These are phyloP conservation scores for Russula sp. DNA, from an alignment of 768 basidiomycete genomes.

Conservation along the genomic window DNA sequence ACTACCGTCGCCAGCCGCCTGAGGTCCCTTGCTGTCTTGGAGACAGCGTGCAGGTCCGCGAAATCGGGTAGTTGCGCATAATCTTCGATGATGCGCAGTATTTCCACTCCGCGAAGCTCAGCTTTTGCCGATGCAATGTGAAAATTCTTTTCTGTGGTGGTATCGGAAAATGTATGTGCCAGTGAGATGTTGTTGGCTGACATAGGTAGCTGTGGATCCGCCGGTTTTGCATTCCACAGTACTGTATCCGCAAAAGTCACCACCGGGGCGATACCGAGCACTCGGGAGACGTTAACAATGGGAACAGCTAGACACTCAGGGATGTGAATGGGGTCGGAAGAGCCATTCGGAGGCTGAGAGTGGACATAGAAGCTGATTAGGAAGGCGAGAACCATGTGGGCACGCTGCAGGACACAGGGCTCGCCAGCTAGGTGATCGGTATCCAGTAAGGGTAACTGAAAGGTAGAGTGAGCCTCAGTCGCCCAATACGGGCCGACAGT, in stretches of 20 bases:
- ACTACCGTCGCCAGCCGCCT: slow-evolving; percentile 58
- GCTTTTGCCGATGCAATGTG: slow-evolving; percentile 77
- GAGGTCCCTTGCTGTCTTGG: slow-evolving; percentile 69
- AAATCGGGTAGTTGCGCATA: slow-evolving; percentile 70
- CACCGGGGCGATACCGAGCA: slow-evolving; percentile 84
- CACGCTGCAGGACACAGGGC: slow-evolving; percentile 64
- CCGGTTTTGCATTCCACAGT: slow-evolving; percentile 80
- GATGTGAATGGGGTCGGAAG: slow-evolving; percentile 42
- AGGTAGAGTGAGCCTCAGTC: neutral
- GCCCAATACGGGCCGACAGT: neutral
- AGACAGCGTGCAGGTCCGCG: slow-evolving; percentile 52
- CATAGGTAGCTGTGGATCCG: slow-evolving; percentile 49
- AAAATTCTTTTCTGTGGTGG: slow-evolving; percentile 79
- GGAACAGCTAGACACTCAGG: slow-evolving; percentile 76
- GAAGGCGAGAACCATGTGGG: slow-evolving; percentile 85
- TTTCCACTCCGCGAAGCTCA: slow-evolving; percentile 81
- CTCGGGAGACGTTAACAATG: slow-evolving; percentile 62
- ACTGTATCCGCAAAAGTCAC: slow-evolving; percentile 96
- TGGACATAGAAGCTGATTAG: slow-evolving; percentile 88
- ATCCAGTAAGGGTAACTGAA: slow-evolving; percentile 66
- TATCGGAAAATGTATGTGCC: slow-evolving; percentile 72
- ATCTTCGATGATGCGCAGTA: slow-evolving; percentile 81
- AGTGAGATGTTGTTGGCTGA: slow-evolving; percentile 70
- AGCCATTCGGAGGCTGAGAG: slow-evolving; percentile 46
- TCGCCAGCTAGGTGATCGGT: slow-evolving; percentile 45